Evolutionary conservation across 1,284 basidiomycete species (phyloP).

Genomic region (Microbotryomycetes sp.): DNA sequence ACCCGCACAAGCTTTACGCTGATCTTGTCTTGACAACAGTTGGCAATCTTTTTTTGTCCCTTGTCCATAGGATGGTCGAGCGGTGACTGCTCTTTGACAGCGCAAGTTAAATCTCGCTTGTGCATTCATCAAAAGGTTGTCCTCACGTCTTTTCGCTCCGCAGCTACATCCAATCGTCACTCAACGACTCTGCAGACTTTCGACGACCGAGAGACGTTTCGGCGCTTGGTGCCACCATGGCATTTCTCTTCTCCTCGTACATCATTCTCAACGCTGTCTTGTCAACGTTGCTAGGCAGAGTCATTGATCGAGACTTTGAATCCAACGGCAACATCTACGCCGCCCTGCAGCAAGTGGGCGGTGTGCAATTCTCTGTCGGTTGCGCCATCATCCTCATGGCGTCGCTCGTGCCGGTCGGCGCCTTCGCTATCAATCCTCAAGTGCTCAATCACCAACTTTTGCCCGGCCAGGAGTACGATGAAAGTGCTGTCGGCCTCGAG

Average conservation of each 20-base stretch:
- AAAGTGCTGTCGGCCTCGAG: too few species aligned
- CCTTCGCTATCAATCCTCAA: conserved; percentile 41
- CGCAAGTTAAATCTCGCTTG: too few species aligned
- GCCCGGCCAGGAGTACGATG: conserved; percentile 32
- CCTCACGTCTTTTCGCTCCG: too few species aligned
- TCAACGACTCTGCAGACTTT: conserved; percentile 36
- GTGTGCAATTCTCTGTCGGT: conserved; percentile 39
- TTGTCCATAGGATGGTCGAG: too few species aligned
- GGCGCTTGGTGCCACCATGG: conserved; percentile 42
- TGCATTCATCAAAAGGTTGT: too few species aligned
- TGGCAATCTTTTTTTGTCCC: too few species aligned
- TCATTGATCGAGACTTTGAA: conserved; percentile 37
- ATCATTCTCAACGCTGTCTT: conserved; percentile 40
- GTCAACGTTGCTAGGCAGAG: conserved; percentile 40
- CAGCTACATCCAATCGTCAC: conserved; percentile 42
- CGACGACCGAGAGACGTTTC: conserved; percentile 40
- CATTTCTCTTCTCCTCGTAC: conserved; percentile 37
- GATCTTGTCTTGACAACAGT: too few species aligned
- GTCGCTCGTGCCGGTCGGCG: conserved; percentile 40
- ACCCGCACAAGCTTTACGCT: too few species aligned
- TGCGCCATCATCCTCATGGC: conserved; percentile 39
- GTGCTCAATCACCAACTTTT: conserved; percentile 32
- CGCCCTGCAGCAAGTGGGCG: conserved; percentile 27
- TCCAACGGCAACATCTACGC: conserved; percentile 32
- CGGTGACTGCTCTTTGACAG: too few species aligned